Base-by-base conservation (phyloP, 1,139 yeast species). In the Nakaseomyces uthaithaninus region DNA sequence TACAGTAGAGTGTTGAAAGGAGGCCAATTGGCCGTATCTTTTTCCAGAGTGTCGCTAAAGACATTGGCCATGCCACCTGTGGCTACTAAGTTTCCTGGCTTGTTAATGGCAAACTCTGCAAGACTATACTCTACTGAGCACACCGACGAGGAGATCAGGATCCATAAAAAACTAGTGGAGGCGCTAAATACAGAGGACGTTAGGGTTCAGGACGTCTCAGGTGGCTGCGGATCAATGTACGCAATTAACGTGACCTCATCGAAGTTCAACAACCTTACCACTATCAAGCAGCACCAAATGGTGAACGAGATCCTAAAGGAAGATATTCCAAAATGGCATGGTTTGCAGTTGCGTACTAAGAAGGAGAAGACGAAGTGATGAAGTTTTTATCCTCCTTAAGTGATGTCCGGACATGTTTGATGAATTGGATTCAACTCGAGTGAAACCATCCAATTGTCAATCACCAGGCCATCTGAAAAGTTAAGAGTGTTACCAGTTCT, bases 211-310 rank as follows among this genome's bases (percentile, higher is more conserved):
- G 98, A 91, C 59, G 80, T 89, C 4, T 80, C 93, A 19, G 97
- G 87, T 17, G 98, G 99, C 0, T 93, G 98, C 65, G 99, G 99
- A 0, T 87, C 96, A 3, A 91, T 91, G 97, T 93, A 86, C 65
- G 87, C 95, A 36, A 91, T 91, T 39, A 68, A 73, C 45, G 75
- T 93, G 17, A 83, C 79, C 31, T 80, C 94, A 43, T 69, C 68
- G 2, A 68, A 75, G 55, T 91, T 91, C 64, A 77, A 81, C 52
- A 95, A 94, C 0, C 59, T 84, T 34, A 68, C 85, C 2, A 84
- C 85, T 78, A 72, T 91, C 49, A 87, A 87, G 58, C 99, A 91
- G 62, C 98, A 91, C 58, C 72, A 95, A 47, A 63, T 89, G 54
- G 97, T 91, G 18, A 91, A 91, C 63, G 77, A 77, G 42, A 69